Evolutionary conservation across 306 rosid genomes (phyloP).

Genomic region (Cicer cuneatum): DNA sequence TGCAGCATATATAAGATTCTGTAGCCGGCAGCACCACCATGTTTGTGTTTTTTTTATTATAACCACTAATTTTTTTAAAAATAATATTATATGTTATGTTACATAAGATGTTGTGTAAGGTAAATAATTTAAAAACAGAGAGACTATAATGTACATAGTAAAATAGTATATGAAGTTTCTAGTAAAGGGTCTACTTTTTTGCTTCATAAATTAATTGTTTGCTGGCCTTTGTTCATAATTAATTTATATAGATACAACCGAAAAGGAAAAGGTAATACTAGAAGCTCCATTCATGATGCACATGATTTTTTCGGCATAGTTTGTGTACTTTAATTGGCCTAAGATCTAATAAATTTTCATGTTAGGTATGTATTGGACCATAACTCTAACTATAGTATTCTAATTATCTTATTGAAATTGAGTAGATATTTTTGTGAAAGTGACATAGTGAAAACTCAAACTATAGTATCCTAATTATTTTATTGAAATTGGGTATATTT

Average conservation of each 20-base stretch:
- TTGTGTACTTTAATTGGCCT: not conserved
- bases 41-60: not conserved
- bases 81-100: not conserved
- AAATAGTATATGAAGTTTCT: slow-evolving; percentile 25
- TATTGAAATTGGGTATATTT: not conserved
- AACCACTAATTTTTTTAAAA: slow-evolving; percentile 3
- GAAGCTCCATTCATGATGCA: slow-evolving; percentile 36
- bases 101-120: slow-evolving; percentile 1
- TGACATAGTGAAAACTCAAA: not conserved
- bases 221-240: slow-evolving; percentile 35
- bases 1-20: slow-evolving; percentile 9
- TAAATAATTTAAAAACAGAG: slow-evolving; percentile 21
- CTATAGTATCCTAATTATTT: slow-evolving; percentile 16
- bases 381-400: slow-evolving; percentile 20
- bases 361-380: slow-evolving; percentile 18
- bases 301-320: slow-evolving; percentile 18
- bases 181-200: not conserved
- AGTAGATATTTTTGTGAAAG: not conserved
- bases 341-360: slow-evolving; percentile 27
- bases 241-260: slow-evolving; percentile 33
- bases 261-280: slow-evolving; percentile 22
- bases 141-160: slow-evolving; percentile 7
- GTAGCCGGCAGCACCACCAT: too few species aligned
- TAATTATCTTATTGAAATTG: slow-evolving; percentile 22
- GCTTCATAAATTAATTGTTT: slow-evolving; percentile 28